Evolutionary conservation across 2,329 filamentous ascomycete species (phyloP), one percentile per base, ranked within the genome.

Genomic region (Cryphonectria japonica): DNA sequence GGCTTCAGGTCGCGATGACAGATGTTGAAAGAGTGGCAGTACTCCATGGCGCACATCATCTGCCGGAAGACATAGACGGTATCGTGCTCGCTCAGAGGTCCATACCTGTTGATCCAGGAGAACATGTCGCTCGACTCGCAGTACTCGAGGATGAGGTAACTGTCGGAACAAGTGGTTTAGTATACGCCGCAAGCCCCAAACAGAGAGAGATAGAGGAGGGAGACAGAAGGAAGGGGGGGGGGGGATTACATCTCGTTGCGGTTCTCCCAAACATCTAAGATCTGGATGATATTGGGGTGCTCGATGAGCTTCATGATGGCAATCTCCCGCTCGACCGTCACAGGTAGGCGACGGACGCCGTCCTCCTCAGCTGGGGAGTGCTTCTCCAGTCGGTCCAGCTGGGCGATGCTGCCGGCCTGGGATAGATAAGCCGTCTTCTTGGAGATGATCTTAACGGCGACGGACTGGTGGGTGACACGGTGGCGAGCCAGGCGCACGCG

Each of bases 231-330:
- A 9, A 9, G 37, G 37, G 9, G 9, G 37, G 1, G 37, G 37
- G 37, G 37, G 8, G 37, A 8, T 84, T 85, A 98, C 93, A 99
- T 91, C 81, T 99, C 95, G 70, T 94, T 93, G 32, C 93, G 88
- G 78, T 98, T 98, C 82, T 99, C 96, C 95, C 95, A 99, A 41
- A 99, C 95, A 82, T 99, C 96, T 79, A 95, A 96, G 13, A 99
- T 84, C 75, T 93, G 93, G 80, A 98, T 95, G 76, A 98, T 95
- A 79, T 98, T 96, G 7, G 92, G 93, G 81, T 99, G 96, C 77
- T 97, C 92, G 72, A 98, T 93, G 71, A 98, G 87, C 82, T 98
- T 98, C 88, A 99, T 94, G 76, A 99, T 97, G 43, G 95, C 94
- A 57, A 99, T 95, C 79, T 99, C 96, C 69, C 96, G 88, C 82